Base-by-base conservation (phyloP, 768 basidiomycete species). In the Russula compacta region DNA sequence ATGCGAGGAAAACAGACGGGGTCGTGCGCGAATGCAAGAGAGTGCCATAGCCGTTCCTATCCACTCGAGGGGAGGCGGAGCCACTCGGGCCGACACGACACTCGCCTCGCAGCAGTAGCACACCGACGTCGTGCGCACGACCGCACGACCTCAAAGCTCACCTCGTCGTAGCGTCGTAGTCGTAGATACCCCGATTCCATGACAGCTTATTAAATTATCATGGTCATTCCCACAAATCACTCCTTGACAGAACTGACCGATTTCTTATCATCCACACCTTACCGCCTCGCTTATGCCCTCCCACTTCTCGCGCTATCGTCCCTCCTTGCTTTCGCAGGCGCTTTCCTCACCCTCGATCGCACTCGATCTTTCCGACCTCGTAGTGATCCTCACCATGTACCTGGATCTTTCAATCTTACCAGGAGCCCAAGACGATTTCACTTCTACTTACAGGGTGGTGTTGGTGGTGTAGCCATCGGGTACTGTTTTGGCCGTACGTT, bases 281-380 rank as follows among this genome's bases (percentile, higher is more conserved):
- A 80, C 67, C 69, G 77, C 29, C 76, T 87, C 35, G 78, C 78
- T 43, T 87, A 86, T 68, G 67, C 79, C 36, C 67, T 87, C 32
- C 85, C 85, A 53, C 74, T 89, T n/a, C 74, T 88, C 36, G 69
- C 82, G 4, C 60, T 83, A 6, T 86, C 85, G 10, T 53, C 84
- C 43, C 61, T 82, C 24, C 73, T 85, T 40, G 81, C 80, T 7
- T 84, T 86, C 67, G 75, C 83, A n/a, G 85, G 86, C n/a, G 78
- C 84, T 3, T 87, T 89, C 70, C 74, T 87, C 21, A 86, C 80
- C 17, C 78, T 89, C 52, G 85, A 87, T 68, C 83, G 87, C 43
- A 82, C 85, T 21, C 79, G 83, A 42, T 78, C 81, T 7, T 86
- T 89, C 66, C 73, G 79, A 0, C 76, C 81, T 39, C 71, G 72